These are phyloP conservation scores for Colletotrichum caudatum DNA, from an alignment of 2,329 filamentous ascomycete species.

Conservation along the genomic window DNA sequence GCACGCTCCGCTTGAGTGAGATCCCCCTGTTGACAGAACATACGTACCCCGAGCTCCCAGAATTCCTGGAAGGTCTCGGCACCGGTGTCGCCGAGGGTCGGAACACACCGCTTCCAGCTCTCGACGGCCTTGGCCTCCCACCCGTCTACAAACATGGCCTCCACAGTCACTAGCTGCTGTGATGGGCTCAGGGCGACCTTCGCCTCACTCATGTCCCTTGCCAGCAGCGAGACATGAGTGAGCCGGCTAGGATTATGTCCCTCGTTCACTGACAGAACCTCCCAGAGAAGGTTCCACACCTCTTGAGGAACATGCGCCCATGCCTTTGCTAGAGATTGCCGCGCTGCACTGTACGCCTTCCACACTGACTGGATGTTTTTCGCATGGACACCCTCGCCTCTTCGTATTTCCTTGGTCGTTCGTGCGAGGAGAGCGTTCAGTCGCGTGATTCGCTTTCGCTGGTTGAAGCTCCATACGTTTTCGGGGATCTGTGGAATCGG, in stretches of 20 bases:
- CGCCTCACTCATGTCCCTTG: slow-evolving; percentile 73
- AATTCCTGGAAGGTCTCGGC: slow-evolving; percentile 64
- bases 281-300: slow-evolving; percentile 76
- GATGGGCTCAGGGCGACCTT: slow-evolving; percentile 65
- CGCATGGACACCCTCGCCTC: slow-evolving; percentile 43
- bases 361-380: slow-evolving; percentile 58
- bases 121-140: slow-evolving; percentile 70
- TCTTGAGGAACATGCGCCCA: slow-evolving; percentile 69
- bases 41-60: slow-evolving; percentile 75
- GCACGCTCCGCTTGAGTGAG: slow-evolving; percentile 69
- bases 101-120: slow-evolving; percentile 71
- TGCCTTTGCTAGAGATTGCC: slow-evolving; percentile 56
- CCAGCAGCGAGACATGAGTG: slow-evolving; percentile 70
- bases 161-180: slow-evolving; percentile 75
- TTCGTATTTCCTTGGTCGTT: slow-evolving; percentile 48
- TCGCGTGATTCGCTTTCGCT: slow-evolving; percentile 53
- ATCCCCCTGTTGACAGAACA: slow-evolving; percentile 70
- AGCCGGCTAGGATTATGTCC: slow-evolving; percentile 66
- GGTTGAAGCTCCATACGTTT: slow-evolving; percentile 53
- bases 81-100: slow-evolving; percentile 61
- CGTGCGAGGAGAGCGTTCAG: slow-evolving; percentile 51
- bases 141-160: slow-evolving; percentile 74
- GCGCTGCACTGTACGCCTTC: slow-evolving; percentile 62
- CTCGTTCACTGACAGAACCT: slow-evolving; percentile 66
- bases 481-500: slow-evolving; percentile 53